Conservation (phyloP, 495 filamentous ascomycete genomes). For the Schizothecium vesticola region DNA sequence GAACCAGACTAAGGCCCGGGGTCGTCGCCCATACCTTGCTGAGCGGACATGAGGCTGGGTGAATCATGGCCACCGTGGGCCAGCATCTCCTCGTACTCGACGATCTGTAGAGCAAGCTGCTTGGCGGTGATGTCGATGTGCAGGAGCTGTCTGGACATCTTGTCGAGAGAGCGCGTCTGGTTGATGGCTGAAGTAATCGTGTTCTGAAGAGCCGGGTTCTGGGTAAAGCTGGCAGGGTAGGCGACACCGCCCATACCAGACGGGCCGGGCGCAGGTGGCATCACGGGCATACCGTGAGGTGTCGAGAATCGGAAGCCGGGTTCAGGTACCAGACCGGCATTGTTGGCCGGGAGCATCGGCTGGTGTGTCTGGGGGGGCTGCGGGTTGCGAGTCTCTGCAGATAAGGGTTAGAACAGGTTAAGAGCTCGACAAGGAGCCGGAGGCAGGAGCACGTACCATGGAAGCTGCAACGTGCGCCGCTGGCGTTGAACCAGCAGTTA, state of each 20-base stretch:
- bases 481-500: slow-evolving; percentile 51
- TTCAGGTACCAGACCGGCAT: slow-evolving; percentile 22
- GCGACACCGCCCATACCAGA: slow-evolving; percentile 10
- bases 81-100: slow-evolving; percentile 37
- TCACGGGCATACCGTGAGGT: slow-evolving; percentile 10
- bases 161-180: slow-evolving; percentile 38
- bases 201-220: slow-evolving; percentile 35
- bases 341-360: slow-evolving; percentile 14
- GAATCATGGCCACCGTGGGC: slow-evolving; percentile 15
- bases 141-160: slow-evolving; percentile 35
- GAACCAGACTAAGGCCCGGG: slow-evolving; percentile 12
- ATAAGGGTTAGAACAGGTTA: background rate
- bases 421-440: background rate
- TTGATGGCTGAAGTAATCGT: slow-evolving; percentile 34
- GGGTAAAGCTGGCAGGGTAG: slow-evolving; percentile 25
- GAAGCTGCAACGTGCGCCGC: slow-evolving; percentile 46
- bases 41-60: slow-evolving; percentile 4
- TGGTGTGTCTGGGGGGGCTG: slow-evolving; percentile 17
- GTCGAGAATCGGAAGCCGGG: slow-evolving; percentile 20
- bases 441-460: slow-evolving; percentile 34
- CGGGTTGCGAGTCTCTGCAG: slow-evolving; percentile 25
- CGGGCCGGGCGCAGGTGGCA: slow-evolving; percentile 13
- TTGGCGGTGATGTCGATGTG: slow-evolving; percentile 38
- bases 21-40: slow-evolving; percentile 29
- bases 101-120: slow-evolving; percentile 41